These are phyloP conservation scores for Kwoniella sp. DNA, from an alignment of 768 basidiomycete species.

Conservation along the genomic window DNA sequence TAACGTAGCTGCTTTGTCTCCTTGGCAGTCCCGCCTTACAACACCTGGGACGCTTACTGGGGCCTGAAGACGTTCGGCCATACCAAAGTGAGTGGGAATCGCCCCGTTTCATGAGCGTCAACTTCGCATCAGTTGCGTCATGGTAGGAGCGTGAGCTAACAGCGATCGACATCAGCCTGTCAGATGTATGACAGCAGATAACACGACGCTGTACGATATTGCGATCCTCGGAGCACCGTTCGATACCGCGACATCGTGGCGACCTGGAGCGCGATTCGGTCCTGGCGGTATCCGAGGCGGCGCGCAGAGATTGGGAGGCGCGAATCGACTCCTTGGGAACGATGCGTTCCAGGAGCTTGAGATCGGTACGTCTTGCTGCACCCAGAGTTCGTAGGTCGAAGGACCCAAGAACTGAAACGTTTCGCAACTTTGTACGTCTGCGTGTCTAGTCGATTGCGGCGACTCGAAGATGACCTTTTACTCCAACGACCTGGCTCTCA, in stretches of 20 bases:
- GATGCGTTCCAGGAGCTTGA: slow-evolving; percentile 21
- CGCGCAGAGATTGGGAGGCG: slow-evolving; percentile 29
- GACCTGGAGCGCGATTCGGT: slow-evolving; percentile 81
- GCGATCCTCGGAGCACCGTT: slow-evolving; percentile 64
- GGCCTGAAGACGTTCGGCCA: slow-evolving; percentile 23
- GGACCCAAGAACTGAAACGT: too few species aligned
- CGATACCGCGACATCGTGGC: slow-evolving; percentile 27
- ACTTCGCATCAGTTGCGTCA: too few species aligned
- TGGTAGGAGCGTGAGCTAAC: too few species aligned
- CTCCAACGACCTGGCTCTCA: slow-evolving; percentile 79
- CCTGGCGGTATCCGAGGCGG: slow-evolving; percentile 68
- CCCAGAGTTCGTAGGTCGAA: too few species aligned
- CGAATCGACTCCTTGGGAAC: slow-evolving; percentile 33
- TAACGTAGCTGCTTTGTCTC: too few species aligned
- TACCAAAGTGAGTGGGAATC: slow-evolving; percentile 4
- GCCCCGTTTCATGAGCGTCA: not conserved
- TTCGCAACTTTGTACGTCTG: not conserved
- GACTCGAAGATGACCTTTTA: slow-evolving; percentile 78
- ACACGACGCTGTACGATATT: slow-evolving; percentile 64
- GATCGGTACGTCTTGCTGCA: slow-evolving; percentile 23
- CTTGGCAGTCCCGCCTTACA: slow-evolving; percentile 6
- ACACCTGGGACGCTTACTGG: slow-evolving; percentile 6
- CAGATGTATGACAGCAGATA: slow-evolving; percentile 10
- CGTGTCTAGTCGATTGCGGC: slow-evolving; percentile 68
- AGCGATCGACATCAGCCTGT: too few species aligned